Evolutionary conservation across 139 green algal species (phyloP), one percentile per base, ranked within the genome.

Genomic region (Chlamydomonas sp.): DNA sequence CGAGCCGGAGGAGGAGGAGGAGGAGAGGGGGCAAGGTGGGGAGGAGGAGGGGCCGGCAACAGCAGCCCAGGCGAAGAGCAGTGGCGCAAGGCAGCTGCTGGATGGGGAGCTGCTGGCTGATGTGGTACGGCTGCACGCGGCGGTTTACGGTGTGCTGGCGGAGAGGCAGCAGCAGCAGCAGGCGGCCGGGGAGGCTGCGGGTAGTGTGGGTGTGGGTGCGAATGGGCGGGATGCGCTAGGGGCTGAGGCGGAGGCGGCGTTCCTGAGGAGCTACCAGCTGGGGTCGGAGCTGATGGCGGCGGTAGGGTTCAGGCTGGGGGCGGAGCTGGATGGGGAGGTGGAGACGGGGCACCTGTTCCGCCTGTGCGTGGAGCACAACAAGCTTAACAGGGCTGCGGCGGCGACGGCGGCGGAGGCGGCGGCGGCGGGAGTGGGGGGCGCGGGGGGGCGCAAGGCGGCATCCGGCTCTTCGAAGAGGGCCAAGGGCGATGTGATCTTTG

Each of bases 81-180:
- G 82, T 73, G 90, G 88, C 63, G 92, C 93, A 20, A 72, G 86
- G 79, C 85, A 93, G 78, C 87, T 97, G 77, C 83, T 97, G 49
- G 87, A 96, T 20, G 96, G 96, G 1, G 84, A 94, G 67, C 63
- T 97, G 61, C 87, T 97, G 72, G 75, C 79, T 17, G 84, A 98
- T 5, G 80, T 96, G 2, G 96, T 97, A 12, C 58, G 31, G 5
- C 74, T 96, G 79, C 95, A 98, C 78, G 63, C 71, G 2, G 83
- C 76, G 60, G 89, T 95, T 63, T 93, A 89, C 74, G 61, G 57
- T 72, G 77, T 68, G 3, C 72, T 94, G 49, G 79, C 83, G 31
- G 71, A 83, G 80, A 73, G 68, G 62, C 6, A 81, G 16, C 71
- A 82, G 80, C 78, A 73, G 62, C 6, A 81, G 16, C 71, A 82